phyloP scores from a whole-genome alignment of 1,284 basidiomycete species.

The Rhodotorula sp. region DNA sequence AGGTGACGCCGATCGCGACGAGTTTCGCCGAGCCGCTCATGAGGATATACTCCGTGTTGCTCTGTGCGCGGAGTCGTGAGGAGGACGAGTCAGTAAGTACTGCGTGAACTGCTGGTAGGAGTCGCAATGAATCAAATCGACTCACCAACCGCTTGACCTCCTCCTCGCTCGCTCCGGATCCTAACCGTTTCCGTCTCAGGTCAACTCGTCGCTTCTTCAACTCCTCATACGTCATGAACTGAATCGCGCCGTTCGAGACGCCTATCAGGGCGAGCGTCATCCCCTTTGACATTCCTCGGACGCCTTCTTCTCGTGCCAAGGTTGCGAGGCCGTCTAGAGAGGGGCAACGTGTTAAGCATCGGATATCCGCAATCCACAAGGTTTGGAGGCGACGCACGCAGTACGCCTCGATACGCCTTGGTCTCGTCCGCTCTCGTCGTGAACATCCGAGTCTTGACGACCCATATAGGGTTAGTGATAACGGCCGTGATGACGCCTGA shows the following conservation, averaged over 20 bases:
- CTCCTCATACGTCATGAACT: constrained; percentile 95
- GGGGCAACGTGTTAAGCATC: no score
- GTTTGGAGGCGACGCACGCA: constrained; percentile 59
- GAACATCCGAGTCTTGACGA: constrained; percentile 97
- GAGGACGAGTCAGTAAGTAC: no score
- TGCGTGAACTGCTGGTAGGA: neutral
- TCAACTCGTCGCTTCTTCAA: constrained; percentile 79
- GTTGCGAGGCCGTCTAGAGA: constrained; percentile 69
- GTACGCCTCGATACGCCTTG: constrained; percentile 71
- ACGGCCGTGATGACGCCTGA: constrained; percentile 87
- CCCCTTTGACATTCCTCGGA: constrained; percentile 79
- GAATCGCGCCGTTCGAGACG: constrained; percentile 91
- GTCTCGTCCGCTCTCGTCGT: constrained; percentile 69
- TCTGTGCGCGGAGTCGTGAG: constrained; percentile 55
- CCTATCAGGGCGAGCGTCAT: constrained; percentile 86
- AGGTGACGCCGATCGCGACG: constrained; percentile 78
- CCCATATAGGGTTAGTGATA: constrained; percentile 97
- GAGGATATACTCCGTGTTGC: constrained; percentile 85
- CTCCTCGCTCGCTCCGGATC: constrained; percentile 48
- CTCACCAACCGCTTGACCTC: constrained; percentile 80
- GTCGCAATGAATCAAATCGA: constrained; percentile 19
- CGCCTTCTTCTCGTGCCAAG: constrained; percentile 62
- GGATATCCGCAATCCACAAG: no score
- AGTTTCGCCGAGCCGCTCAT: constrained; percentile 92
- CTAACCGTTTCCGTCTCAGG: constrained; percentile 61